Conservation (phyloP, 768 basidiomycete species). For the Favolaschia claudopus region DNA sequence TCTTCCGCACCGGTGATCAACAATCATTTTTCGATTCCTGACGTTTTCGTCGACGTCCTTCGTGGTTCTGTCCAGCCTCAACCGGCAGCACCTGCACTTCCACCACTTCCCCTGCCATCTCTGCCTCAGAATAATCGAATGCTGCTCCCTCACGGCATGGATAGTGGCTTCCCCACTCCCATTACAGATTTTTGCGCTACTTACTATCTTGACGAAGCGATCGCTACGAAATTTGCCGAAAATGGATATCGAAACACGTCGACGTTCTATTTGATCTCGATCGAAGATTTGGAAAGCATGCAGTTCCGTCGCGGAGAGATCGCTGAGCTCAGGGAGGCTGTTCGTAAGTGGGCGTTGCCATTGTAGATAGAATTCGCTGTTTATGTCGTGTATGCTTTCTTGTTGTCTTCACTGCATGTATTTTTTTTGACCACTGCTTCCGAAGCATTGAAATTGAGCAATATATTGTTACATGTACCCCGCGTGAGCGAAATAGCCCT, state of each 20-base stretch:
- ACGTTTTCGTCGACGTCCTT: neutral
- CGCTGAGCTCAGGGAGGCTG: constrained; percentile 6
- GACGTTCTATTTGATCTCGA: neutral
- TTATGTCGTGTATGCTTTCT: neutral
- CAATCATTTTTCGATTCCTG: neutral
- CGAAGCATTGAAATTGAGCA: neutral
- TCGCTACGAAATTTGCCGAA: neutral
- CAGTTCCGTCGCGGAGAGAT: constrained; percentile 1
- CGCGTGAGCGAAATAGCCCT: constrained; percentile 26
- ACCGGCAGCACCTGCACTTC: neutral
- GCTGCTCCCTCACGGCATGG: neutral
- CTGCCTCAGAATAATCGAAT: neutral
- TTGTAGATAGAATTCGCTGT: neutral
- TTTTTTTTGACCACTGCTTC: neutral
- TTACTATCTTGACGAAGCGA: neutral
- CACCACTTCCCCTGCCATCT: neutral
- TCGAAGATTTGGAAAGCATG: neutral
- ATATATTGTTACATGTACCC: constrained; percentile 20
- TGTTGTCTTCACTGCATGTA: neutral
- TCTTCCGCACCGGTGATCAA: neutral
- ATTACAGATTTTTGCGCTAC: neutral
- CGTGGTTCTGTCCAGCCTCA: neutral
- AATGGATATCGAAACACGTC: neutral
- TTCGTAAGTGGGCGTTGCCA: neutral
- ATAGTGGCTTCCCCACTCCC: neutral